Percentiles rank a stretch among this genome's conserved stretches.
phyloP scores from a whole-genome alignment of 2,329 filamentous ascomycete species.

The Aspergillus sclerotialis region DNA sequence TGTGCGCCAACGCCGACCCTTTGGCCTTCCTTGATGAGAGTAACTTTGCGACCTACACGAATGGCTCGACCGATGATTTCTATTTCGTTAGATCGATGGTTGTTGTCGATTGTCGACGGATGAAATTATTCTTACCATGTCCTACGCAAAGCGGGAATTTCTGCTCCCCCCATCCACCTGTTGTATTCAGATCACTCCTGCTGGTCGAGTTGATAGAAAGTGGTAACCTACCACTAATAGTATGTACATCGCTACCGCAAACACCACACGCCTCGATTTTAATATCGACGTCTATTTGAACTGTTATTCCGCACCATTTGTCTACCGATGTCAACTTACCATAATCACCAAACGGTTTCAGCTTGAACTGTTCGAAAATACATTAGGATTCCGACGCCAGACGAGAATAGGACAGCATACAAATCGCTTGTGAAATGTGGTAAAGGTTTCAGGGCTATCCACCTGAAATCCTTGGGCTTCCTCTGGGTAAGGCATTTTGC shows the following conservation, averaged over 20 bases:
- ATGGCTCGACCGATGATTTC: slow-evolving; percentile 66
- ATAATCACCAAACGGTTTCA: slow-evolving; percentile 79
- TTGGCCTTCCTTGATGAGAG: slow-evolving; percentile 53
- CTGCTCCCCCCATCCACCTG: slow-evolving; percentile 48
- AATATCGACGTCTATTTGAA: slow-evolving; percentile 64
- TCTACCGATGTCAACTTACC: slow-evolving; percentile 16
- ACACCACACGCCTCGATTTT: slow-evolving; percentile 77
- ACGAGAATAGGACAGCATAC: slow-evolving; percentile 29
- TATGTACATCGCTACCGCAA: slow-evolving; percentile 67
- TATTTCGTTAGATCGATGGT: too few species aligned
- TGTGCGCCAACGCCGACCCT: slow-evolving; percentile 65
- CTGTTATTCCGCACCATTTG: slow-evolving; percentile 2
- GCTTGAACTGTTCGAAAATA: slow-evolving; percentile 59
- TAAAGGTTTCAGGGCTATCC: slow-evolving; percentile 61
- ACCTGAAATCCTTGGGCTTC: slow-evolving; percentile 43
- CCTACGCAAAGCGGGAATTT: slow-evolving; percentile 48
- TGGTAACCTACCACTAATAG: slow-evolving; percentile 49
- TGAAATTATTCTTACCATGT: slow-evolving; percentile 31
- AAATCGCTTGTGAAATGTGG: slow-evolving; percentile 50
- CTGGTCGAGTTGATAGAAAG: too few species aligned
- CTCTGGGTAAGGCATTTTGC: slow-evolving; percentile 40
- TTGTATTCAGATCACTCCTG: too few species aligned
- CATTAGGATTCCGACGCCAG: too few species aligned
- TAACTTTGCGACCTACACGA: slow-evolving; percentile 60
- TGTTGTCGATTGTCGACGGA: background rate